Base-by-base conservation (phyloP, 2,329 filamentous ascomycete genomes). In the Moelleriella libera region DNA sequence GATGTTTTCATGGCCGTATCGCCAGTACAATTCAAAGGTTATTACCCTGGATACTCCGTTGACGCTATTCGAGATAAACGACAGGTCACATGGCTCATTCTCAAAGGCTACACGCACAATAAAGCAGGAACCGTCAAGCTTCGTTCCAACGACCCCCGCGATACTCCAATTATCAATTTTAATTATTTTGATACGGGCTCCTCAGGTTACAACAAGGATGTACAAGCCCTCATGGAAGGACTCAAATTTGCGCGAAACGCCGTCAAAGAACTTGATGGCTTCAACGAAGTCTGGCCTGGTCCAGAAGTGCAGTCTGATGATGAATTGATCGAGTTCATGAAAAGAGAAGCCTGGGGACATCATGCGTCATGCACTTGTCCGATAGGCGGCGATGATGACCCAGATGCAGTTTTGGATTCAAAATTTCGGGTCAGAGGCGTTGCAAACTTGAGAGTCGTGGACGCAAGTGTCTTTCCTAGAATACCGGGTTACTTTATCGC, bases 161-260 rank as follows among this genome's bases (percentile, higher is more conserved):
- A 85, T 47, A 65, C 70, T 2, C 83, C 83, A 0, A 59, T 72
- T 6, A 82, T 86, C 53, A 66, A 68, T 46, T 83, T 81, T 65
- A 75, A 78, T 60, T 81, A 72, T 60, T 81, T 76, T 63, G 41
- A 42, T n/a, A 42, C 41, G 8, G 68, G 41, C 5, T 42, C 41
- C 12, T 3, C 71, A 43, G 64, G 66, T 0, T 74, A 74, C 28
- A 63, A 58, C 28, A 66, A 70, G 28, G 72, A 74, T 6, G 64
- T 67, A 2, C 62, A 62, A 0, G 64, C 68, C 37, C 69, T 77
- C 43, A 14, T 45, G 32, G 44, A 45, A 31, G 44, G 30, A 8
- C 10, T 45, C 4, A 45, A 45, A 32, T 0, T 45, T 39, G 44
- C 44, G 56, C 75, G 7, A 71, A 78, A 45, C 75, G 78, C 44